phyloP scores from a whole-genome alignment of 352 stramenopile genomes.

The Pythium brassicae region DNA sequence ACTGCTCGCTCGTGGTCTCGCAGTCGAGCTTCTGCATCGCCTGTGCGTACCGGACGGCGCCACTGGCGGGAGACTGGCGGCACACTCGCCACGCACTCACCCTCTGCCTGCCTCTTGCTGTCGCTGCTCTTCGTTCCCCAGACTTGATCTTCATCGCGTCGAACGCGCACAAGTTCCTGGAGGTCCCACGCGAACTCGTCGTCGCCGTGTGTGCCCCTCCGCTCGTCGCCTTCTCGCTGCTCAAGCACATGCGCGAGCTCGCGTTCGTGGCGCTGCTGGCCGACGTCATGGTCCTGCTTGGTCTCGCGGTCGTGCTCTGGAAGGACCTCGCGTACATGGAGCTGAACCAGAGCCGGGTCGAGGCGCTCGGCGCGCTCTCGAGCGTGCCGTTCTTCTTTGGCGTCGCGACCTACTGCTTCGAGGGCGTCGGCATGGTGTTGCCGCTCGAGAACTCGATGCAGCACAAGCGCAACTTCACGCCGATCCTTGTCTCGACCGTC shows the following conservation, averaged over 20 bases:
- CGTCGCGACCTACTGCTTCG: conserved; percentile 89
- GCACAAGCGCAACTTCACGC: conserved; percentile 69
- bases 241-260: conserved; percentile 85
- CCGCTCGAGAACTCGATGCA: conserved; percentile 85
- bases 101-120: neutral
- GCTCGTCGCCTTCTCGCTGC: conserved; percentile 76
- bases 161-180: conserved; percentile 78
- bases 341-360: conserved; percentile 37
- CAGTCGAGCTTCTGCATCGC: conserved; percentile 89
- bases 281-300: conserved; percentile 86
- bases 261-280: conserved; percentile 86
- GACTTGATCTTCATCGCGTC: conserved; percentile 91
- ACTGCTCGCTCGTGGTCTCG: conserved; percentile 80
- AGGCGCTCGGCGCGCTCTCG: conserved; percentile 53
- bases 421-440: conserved; percentile 88
- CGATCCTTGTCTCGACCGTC: conserved; percentile 66
- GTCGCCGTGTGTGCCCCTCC: conserved; percentile 56
- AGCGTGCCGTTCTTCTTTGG: conserved; percentile 86
- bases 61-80: too few species aligned
- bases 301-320: conserved; percentile 77
- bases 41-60: conserved; percentile 30
- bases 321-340: conserved; percentile 80
- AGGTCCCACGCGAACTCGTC: conserved; percentile 46
- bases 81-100: neutral
- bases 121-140: conserved; percentile 8